Conservation (phyloP, 2,329 filamentous ascomycete genomes). For the Xylaria sp. region DNA sequence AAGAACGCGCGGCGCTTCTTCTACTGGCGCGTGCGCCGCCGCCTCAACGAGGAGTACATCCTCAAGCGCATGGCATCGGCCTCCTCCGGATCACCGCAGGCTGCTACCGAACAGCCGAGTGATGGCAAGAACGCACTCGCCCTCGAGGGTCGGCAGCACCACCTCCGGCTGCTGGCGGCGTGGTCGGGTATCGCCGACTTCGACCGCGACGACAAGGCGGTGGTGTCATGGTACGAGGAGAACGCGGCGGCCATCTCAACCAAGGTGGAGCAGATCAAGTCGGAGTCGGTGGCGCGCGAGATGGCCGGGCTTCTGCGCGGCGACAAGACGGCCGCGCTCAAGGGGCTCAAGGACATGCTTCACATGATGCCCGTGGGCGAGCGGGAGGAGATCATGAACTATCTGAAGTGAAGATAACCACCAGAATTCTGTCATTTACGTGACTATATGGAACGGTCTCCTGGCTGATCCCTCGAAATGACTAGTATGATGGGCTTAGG, state of each 20-base stretch:
- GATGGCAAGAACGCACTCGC: conserved; percentile 38
- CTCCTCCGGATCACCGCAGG: conserved; percentile 41
- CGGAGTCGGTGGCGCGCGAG: conserved; percentile 62
- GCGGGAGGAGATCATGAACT: conserved; percentile 78
- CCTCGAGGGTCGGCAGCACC: conserved; percentile 60
- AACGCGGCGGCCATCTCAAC: conserved; percentile 81
- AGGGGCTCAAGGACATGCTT: conserved; percentile 83
- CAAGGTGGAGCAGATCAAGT: conserved; percentile 84
- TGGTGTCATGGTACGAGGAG: conserved; percentile 95
- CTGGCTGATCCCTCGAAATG: no score
- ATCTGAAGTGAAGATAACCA: conserved; percentile 52
- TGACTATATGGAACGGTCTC: no score
- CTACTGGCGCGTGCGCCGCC: conserved; percentile 98
- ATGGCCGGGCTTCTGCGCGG: conserved; percentile 48
- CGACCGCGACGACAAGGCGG: conserved; percentile 76
- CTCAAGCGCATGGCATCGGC: conserved; percentile 77
- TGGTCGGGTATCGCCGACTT: conserved; percentile 83
- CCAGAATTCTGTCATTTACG: no score
- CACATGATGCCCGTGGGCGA: conserved; percentile 86
- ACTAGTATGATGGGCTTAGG: no score
- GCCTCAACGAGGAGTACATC: conserved; percentile 96
- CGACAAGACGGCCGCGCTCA: conserved; percentile 70
- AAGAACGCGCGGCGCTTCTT: conserved; percentile 92
- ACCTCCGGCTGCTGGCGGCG: conserved; percentile 76
- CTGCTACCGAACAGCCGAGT: conserved; percentile 34